Conservation (phyloP, 164 flowering plant genomes). For the Sextonia rubra region DNA sequence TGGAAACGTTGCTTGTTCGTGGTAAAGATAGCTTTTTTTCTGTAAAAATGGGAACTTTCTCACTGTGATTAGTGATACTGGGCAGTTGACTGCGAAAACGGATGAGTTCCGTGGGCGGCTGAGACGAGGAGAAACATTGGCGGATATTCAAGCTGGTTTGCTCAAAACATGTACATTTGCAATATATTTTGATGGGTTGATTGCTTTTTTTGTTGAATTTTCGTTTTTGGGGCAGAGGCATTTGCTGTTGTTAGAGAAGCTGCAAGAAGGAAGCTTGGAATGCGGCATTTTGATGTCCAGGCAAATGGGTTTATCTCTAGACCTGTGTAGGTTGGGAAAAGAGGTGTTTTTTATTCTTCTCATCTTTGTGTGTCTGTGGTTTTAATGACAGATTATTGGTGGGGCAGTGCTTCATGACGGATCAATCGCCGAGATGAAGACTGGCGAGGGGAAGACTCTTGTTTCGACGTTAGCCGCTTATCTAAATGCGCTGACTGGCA, state of each 20-base stretch:
- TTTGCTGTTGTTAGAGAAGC: conserved; percentile 99
- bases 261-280: conserved; percentile 89
- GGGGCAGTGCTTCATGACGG: conserved; percentile 99
- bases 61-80: neutral
- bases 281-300: conserved; percentile 99
- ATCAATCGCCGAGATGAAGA: conserved; percentile 98
- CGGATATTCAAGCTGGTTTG: conserved; percentile 91
- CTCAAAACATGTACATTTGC: neutral
- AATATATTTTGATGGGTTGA: too few species aligned
- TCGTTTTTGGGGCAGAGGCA: conserved; percentile 57
- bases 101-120: conserved; percentile 70
- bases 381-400: conserved; percentile 65
- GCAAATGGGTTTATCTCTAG: conserved; percentile 23
- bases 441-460: conserved; percentile 97
- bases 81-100: conserved; percentile 70
- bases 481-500: conserved; percentile 90
- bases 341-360: conserved; percentile 2
- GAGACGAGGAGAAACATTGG: conserved; percentile 67
- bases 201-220: neutral
- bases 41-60: too few species aligned
- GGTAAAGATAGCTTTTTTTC: too few species aligned
- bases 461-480: conserved; percentile 97
- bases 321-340: conserved; percentile 2
- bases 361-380: neutral
- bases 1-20: too few species aligned